Evolutionary conservation across 2,329 filamentous ascomycete species (phyloP).

Genomic region (Didymella lethalis): DNA sequence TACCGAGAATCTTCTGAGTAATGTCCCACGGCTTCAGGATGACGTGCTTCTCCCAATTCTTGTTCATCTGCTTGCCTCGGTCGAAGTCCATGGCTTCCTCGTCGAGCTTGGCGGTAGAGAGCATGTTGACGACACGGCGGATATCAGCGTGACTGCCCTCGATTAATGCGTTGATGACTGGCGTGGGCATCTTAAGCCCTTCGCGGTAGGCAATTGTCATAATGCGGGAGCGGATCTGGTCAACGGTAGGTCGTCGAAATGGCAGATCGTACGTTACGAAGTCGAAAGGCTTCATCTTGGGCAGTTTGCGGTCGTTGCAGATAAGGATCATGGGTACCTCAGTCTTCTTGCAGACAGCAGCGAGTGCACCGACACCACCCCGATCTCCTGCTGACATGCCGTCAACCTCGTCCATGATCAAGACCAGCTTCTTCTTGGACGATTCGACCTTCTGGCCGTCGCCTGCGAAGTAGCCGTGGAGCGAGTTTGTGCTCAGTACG

Average conservation of each 20-base stretch:
- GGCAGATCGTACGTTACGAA: conserved; percentile 81
- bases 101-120: conserved; percentile 91
- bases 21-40: conserved; percentile 99
- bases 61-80: conserved; percentile 90
- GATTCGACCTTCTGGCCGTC: conserved; percentile 81
- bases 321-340: conserved; percentile 95
- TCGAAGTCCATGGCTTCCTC: conserved; percentile 81
- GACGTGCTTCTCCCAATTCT: conserved; percentile 98
- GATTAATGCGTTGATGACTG: conserved; percentile 90
- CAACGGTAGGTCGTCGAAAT: conserved; percentile 87
- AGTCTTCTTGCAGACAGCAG: conserved; percentile 94
- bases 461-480: conserved; percentile 87
- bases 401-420: conserved; percentile 99
- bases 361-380: conserved; percentile 91
- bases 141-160: conserved; percentile 97
- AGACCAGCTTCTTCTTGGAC: conserved; percentile 88
- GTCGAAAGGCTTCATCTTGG: conserved; percentile 99
- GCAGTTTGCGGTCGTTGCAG: conserved; percentile 90
- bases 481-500: conserved; percentile 90
- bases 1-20: conserved; percentile 86
- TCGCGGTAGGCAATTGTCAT: conserved; percentile 96
- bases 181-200: conserved; percentile 81
- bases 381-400: conserved; percentile 98
- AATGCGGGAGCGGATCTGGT: conserved; percentile 89
- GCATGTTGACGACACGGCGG: conserved; percentile 98